phyloP scores from a whole-genome alignment of 108 stramenopile genomes.

The Conticribra guillardii region DNA sequence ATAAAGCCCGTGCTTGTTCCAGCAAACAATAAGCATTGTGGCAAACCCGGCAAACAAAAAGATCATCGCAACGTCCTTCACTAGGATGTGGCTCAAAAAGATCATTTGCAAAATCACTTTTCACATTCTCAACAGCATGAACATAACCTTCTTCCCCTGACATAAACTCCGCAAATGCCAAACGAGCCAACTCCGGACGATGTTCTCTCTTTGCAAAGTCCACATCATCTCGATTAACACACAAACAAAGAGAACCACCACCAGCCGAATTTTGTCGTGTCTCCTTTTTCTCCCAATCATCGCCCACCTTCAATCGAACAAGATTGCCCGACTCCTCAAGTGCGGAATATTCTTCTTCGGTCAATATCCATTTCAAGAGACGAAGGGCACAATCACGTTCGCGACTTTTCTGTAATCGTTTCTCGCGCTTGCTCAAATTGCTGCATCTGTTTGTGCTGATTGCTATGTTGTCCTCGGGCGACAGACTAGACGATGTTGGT shows the following conservation, averaged over 20 bases:
- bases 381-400: slow-evolving; percentile 39
- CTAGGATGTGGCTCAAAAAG: slow-evolving; percentile 13
- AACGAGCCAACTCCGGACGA: slow-evolving; percentile 46
- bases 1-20: slow-evolving; percentile 38
- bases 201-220: slow-evolving; percentile 45
- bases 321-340: slow-evolving; percentile 47
- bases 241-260: slow-evolving; percentile 6
- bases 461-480: slow-evolving; percentile 1
- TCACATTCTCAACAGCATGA: slow-evolving; percentile 3
- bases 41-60: slow-evolving; percentile 50
- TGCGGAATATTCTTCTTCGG: slow-evolving; percentile 32
- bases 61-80: slow-evolving; percentile 22
- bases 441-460: slow-evolving; percentile 8
- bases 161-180: slow-evolving; percentile 48
- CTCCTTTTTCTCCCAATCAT: neutral
- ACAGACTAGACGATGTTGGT: slow-evolving; percentile 4
- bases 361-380: slow-evolving; percentile 42
- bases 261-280: neutral
- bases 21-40: slow-evolving; percentile 49
- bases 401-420: slow-evolving; percentile 29
- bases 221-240: slow-evolving; percentile 25
- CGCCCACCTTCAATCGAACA: slow-evolving; percentile 29
- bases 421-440: slow-evolving; percentile 40
- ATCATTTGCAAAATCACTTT: slow-evolving; percentile 6
- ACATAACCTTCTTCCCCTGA: slow-evolving; percentile 9